Conservation (phyloP, 1,284 basidiomycete genomes). For the Sanghuangporus sanghuang region DNA sequence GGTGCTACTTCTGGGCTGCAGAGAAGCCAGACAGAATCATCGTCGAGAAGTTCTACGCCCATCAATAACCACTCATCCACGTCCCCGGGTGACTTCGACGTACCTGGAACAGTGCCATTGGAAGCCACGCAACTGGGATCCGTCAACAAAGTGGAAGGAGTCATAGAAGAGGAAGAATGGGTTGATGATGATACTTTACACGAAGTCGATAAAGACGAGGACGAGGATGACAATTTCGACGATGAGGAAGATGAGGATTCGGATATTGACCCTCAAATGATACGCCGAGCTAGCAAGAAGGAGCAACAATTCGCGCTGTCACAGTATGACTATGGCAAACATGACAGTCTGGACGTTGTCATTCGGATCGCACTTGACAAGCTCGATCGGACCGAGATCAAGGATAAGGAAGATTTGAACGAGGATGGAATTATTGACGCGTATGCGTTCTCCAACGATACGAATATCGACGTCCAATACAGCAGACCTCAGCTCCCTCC, state of each 20-base stretch:
- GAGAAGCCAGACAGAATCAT: neutral
- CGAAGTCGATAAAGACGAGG: neutral
- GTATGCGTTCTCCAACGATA: neutral
- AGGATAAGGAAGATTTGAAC: neutral
- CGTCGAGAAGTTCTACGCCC: neutral
- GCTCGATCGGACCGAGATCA: neutral
- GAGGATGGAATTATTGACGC: neutral
- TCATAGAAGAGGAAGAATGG: neutral
- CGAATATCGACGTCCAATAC: neutral
- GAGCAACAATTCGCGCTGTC: neutral
- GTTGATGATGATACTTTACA: slow-evolving; percentile 1
- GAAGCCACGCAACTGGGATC: neutral
- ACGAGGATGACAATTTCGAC: neutral
- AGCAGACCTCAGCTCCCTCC: neutral
- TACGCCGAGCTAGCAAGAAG: neutral
- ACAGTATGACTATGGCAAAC: neutral
- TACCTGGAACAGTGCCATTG: neutral
- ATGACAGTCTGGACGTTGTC: neutral
- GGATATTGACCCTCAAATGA: slow-evolving; percentile 1
- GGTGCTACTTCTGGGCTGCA: neutral
- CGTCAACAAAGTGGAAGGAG: neutral
- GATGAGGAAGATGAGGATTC: slow-evolving; percentile 8
- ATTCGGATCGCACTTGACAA: neutral
- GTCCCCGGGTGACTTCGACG: neutral
- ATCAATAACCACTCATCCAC: neutral